Evolutionary conservation across 2,329 filamentous ascomycete genomes (phyloP).

Genomic region (Fusarium equiseti): DNA sequence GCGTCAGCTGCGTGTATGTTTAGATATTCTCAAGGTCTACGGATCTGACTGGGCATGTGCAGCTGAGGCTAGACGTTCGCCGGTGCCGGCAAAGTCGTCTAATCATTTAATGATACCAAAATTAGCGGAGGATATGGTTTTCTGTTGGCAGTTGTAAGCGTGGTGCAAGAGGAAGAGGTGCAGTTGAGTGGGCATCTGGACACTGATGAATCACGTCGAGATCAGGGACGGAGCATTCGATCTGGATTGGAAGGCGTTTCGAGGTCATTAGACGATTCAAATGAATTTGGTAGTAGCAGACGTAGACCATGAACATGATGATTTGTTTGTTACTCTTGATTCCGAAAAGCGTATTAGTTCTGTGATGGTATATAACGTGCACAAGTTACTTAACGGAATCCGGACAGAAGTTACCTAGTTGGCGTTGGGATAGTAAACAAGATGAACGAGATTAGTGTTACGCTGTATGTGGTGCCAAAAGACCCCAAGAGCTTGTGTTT

Average conservation of each 20-base stretch:
- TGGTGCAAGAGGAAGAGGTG: constrained; percentile 17
- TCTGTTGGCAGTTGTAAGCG: constrained; percentile 21
- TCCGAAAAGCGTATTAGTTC: background rate
- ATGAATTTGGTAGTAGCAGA: constrained; percentile 52
- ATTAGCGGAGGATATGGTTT: constrained; percentile 31
- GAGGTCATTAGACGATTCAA: constrained; percentile 56
- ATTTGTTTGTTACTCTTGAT: constrained; percentile 40
- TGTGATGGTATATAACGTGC: background rate
- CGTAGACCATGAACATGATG: constrained; percentile 51
- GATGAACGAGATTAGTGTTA: background rate
- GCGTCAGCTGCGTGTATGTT: constrained; percentile 30
- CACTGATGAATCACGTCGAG: constrained; percentile 41
- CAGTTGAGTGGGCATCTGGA: constrained; percentile 31
- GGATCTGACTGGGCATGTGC: constrained; percentile 17
- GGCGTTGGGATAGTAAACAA: background rate
- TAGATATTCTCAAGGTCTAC: constrained; percentile 12
- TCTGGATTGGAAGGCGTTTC: constrained; percentile 54
- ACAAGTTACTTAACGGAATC: background rate
- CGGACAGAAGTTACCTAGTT: background rate
- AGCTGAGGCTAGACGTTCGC: constrained; percentile 40
- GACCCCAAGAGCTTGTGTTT: background rate
- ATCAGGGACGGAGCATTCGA: constrained; percentile 48
- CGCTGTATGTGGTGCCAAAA: background rate
- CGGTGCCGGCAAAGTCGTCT: constrained; percentile 32
- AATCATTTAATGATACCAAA: constrained; percentile 50